Evolutionary conservation across 129 eudicot genomes (phyloP), one percentile per base, ranked within the genome.

Genomic region (Arctium lappa): DNA sequence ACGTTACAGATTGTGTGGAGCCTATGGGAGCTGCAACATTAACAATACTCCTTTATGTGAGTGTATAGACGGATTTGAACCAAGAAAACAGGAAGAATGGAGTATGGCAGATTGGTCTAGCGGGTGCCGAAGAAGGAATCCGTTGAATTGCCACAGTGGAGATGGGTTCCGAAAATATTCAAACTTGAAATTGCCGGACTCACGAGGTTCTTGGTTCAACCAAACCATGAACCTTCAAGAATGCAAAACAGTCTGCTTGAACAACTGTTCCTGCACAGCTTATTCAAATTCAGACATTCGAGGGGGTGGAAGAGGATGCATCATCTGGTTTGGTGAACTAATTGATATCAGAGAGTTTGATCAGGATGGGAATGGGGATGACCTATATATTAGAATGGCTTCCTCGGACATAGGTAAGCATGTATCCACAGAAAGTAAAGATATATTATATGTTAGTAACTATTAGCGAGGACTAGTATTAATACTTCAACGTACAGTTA

Each of bases 221-320:
- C 40, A 11, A 38, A 88, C 68, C 32, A 72, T 76, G 85, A 88
- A 60, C 12, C 72, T 85, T 5, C 44, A 46, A 4, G 83, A 90
- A 32, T 90, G 93, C 31, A 34, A 82, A 83, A 8, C 1, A 2
- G 63, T 30, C 48, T 87, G 93, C 78, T 63, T 74, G 77, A 81
- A 34, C 31, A 83, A 90, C 76, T 90, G 93, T 32, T 82, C 84
- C 8, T 90, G 91, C 42, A 27, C 73, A 53, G 91, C 89, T 22
- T 90, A 83, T 68, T 29, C 89, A 4, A 80, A 74, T 69, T 32
- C 77, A 2, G 73, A 85, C 37, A 77, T 80, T 7, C 34, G 70
- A 4, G 79, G 76, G 8, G 56, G 69, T 0, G 89, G 93, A 18
- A 84, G 84, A 34, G 93, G 93, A 66, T 90, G 91, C 33, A 77